Evolutionary conservation across 2,329 filamentous ascomycete species (phyloP).

Genomic region (Neofusicoccum kwambonambiense): DNA sequence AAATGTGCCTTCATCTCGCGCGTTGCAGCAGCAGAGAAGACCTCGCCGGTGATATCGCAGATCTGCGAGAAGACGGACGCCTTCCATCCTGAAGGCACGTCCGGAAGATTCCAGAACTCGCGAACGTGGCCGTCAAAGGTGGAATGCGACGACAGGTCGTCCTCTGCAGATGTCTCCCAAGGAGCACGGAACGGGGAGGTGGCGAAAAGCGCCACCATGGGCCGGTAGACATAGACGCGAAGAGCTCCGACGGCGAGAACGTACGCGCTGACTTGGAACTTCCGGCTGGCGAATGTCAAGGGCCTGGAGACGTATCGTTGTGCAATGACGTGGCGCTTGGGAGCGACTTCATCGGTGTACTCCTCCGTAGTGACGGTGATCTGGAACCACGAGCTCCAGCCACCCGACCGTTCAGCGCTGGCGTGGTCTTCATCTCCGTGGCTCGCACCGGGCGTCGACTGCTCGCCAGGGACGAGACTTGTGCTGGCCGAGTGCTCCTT

Average conservation of each 20-base stretch:
- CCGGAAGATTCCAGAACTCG: constrained; percentile 70
- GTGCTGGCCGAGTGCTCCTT: background rate
- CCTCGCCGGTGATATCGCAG: constrained; percentile 67
- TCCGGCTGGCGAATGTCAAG: constrained; percentile 71
- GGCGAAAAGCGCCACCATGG: constrained; percentile 93
- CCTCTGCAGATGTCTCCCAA: constrained; percentile 37
- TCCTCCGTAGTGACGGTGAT: constrained; percentile 42
- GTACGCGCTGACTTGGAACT: constrained; percentile 95
- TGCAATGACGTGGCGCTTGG: constrained; percentile 91
- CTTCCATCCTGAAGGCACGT: constrained; percentile 47
- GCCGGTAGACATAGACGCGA: constrained; percentile 78
- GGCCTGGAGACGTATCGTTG: constrained; percentile 93
- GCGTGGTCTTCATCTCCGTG: constrained; percentile 39
- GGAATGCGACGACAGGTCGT: constrained; percentile 23
- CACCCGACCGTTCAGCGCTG: constrained; percentile 26
- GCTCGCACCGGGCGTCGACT: constrained; percentile 45
- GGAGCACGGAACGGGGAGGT: constrained; percentile 69
- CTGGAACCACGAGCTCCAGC: constrained; percentile 27
- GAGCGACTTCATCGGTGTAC: constrained; percentile 49
- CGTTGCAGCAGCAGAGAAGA: constrained; percentile 78
- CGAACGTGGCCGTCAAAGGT: constrained; percentile 63
- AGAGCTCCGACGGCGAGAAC: constrained; percentile 78
- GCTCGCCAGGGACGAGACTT: too few species aligned
- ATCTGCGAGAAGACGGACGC: constrained; percentile 69
- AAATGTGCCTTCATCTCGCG: constrained; percentile 84